Percentiles rank a stretch among this genome's conserved stretches.
Conservation (phyloP, 2,329 filamentous ascomycete genomes). For the Orbilia quercus region DNA sequence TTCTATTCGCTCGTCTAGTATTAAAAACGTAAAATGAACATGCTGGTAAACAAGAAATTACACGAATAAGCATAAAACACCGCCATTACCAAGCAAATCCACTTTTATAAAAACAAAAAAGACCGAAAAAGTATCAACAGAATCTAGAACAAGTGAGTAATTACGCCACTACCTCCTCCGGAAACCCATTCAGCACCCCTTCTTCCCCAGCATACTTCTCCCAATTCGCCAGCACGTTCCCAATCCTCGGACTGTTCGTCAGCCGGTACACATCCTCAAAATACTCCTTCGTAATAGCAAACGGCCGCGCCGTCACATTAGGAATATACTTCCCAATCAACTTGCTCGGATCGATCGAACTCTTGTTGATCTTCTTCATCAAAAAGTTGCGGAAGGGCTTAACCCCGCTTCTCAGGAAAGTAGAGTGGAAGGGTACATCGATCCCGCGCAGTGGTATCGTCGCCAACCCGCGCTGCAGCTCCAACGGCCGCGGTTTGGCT, state of each 20-base stretch:
- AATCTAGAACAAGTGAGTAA: conserved; percentile 5
- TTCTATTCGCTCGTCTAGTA: no score
- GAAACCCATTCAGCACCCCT: conserved; percentile 58
- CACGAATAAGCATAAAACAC: not conserved
- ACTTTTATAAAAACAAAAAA: not conserved
- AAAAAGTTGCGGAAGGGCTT: conserved; percentile 99
- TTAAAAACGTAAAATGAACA: not conserved
- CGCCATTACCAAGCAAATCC: not conserved
- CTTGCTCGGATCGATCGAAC: conserved; percentile 95
- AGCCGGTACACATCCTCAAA: conserved; percentile 98
- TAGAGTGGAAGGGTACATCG: conserved; percentile 98
- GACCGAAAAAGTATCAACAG: not conserved
- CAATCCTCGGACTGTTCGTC: conserved; percentile 84
- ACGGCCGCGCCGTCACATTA: conserved; percentile 95
- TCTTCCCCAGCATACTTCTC: conserved; percentile 70
- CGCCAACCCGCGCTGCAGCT: conserved; percentile 93
- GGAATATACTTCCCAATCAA: conserved; percentile 98
- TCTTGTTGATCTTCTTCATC: conserved; percentile 99
- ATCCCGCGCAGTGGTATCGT: conserved; percentile 97
- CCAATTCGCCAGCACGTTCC: conserved; percentile 86
- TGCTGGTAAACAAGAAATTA: not conserved
- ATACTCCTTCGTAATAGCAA: conserved; percentile 96
- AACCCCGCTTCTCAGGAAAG: conserved; percentile 95
- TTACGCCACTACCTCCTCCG: conserved; percentile 18
- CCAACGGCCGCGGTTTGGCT: conserved; percentile 85